Evolutionary conservation across 208 protist species (phyloP).

Genomic region (Trypanosoma mega): DNA sequence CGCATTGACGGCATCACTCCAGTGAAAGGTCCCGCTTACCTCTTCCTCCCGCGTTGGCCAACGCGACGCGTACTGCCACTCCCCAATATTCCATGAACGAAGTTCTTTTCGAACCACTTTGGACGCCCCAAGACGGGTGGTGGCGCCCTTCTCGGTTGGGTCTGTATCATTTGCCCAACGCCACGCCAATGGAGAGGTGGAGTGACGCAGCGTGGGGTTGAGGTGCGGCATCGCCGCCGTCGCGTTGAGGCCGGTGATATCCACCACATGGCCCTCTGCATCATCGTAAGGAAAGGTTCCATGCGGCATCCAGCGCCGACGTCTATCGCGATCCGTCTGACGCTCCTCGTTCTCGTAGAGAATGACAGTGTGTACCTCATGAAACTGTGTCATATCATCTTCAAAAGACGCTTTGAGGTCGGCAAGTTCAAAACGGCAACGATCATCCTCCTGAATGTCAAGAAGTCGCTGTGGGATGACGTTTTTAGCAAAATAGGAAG

Average conservation of each 20-base stretch:
- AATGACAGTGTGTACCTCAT: constrained; percentile 30
- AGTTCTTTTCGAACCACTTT: constrained; percentile 44
- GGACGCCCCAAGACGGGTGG: constrained; percentile 3
- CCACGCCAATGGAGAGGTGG: constrained; percentile 25
- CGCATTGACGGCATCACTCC: constrained; percentile 23
- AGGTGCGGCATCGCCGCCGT: no score
- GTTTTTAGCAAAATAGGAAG: constrained; percentile 37
- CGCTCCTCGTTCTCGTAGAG: constrained; percentile 63
- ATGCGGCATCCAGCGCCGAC: constrained; percentile 44
- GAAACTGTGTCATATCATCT: constrained; percentile 29
- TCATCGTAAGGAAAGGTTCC: constrained; percentile 63
- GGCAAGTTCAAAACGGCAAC: constrained; percentile 56
- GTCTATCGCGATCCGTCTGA: constrained; percentile 1
- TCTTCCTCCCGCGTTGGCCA: constrained; percentile 46
- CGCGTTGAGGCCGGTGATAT: constrained; percentile 41
- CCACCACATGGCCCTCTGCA: constrained; percentile 38
- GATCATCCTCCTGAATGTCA: constrained; percentile 64
- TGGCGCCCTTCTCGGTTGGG: neutral
- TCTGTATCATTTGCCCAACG: constrained; percentile 39
- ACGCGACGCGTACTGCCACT: constrained; percentile 57
- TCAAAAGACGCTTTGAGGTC: constrained; percentile 50
- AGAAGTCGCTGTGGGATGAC: constrained; percentile 46
- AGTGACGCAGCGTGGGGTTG: no score
- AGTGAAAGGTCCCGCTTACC: constrained; percentile 25
- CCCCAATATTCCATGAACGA: constrained; percentile 52